Evolutionary conservation across 2,329 filamentous ascomycete species (phyloP).

Genomic region (Pestalotiopsis sp.): DNA sequence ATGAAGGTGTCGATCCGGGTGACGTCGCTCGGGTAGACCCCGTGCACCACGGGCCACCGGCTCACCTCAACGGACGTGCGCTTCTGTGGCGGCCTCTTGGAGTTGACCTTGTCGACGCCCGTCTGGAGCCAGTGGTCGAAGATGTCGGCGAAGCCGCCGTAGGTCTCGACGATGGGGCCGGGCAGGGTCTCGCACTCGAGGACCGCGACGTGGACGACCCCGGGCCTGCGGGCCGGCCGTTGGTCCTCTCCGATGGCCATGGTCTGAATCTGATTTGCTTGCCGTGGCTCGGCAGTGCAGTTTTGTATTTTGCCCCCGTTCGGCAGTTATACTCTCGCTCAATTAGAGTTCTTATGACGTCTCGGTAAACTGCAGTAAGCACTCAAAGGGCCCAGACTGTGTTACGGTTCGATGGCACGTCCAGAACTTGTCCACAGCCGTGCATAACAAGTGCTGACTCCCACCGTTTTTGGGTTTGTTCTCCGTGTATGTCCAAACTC

Average conservation of each 20-base stretch:
- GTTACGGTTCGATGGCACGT: not conserved
- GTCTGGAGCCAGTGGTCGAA: conserved; percentile 13
- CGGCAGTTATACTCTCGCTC: not conserved
- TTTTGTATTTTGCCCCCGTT: not conserved
- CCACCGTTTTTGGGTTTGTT: not conserved
- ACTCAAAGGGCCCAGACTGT: not conserved
- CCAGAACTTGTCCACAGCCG: not conserved
- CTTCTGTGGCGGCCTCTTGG: not conserved
- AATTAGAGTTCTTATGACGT: not conserved
- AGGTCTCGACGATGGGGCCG: not conserved
- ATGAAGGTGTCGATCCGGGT: conserved; percentile 10
- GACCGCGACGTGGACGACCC: conserved; percentile 11
- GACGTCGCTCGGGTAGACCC: conserved; percentile 6
- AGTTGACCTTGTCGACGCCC: conserved; percentile 7
- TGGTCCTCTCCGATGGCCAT: not conserved
- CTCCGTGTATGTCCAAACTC: not conserved
- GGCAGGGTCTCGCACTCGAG: conserved; percentile 14
- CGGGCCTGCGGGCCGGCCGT: not conserved
- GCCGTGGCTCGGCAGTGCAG: not conserved
- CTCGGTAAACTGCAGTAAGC: conserved; percentile 7
- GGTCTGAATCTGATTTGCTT: no score
- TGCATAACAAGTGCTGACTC: conserved; percentile 7
- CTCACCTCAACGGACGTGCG: not conserved
- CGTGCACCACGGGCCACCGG: conserved; percentile 9
- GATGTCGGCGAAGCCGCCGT: conserved; percentile 13